Base-by-base conservation (phyloP, 495 filamentous ascomycete genomes). In the Pyronema domesticum region DNA sequence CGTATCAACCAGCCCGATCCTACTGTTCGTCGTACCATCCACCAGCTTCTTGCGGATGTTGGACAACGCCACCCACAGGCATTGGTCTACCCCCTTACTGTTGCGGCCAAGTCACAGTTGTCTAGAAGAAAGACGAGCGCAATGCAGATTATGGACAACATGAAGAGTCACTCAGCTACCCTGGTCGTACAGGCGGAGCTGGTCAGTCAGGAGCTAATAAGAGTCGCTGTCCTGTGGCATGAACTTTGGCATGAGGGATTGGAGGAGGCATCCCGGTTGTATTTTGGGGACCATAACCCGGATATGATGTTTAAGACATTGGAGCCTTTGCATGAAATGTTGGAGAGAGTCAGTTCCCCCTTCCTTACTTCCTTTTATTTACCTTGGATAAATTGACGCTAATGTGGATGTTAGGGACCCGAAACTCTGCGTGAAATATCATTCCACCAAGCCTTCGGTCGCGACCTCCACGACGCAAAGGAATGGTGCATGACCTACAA, bases 201-300 rank as follows among this genome's bases (percentile, higher is more conserved):
- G 47, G 88, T 99, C 7, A 95, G 88, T 62, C 80, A 85, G 51
- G 91, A 99, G 68, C 75, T 99, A 33, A 95, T 99, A 64, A 80
- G 91, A 49, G 89, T 96, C 54, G 91, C 93, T 0, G 93, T 99
- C 1, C 63, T 96, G 18, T 99, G 91, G 91, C 91, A 99, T 66
- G 91, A 99, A 61, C 81, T 89, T 44, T 99, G 91, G 91, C 93
- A 99, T 59, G 91, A 99, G 68, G 93, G 83, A n/a, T 75, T 99
- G 10, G 91, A 99, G 68, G 93, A 99, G 69, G 93, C 91, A 3
- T 95, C 87, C 6, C 79, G 93, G 46, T 69, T 93, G 45, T 83
- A 81, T 58, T 99, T 99, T 61, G 91, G 89, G 42, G 93, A 95
- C 63, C 80, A 86, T 55, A 93, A 99, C 65, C 86, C 94, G 51